A percentile compares a stretch with the other conserved stretches of the same genome.
Evolutionary conservation across 2,329 filamentous ascomycete genomes (phyloP).

Genomic region (Pleurostoma richardsiae): DNA sequence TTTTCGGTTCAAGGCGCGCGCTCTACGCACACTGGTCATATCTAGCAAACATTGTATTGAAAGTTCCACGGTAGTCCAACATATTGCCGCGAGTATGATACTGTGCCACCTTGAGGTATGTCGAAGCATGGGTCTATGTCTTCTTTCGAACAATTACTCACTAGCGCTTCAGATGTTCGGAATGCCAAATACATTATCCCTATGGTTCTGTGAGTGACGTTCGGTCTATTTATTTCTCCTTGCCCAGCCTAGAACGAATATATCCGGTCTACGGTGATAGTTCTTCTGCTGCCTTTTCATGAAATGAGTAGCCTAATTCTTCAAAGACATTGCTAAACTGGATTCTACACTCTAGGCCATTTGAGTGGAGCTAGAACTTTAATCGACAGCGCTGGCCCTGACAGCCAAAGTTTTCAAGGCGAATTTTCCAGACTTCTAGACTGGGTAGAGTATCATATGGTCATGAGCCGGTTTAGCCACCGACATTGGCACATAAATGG

Average conservation of each 20-base stretch:
- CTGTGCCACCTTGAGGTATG: conserved; percentile 15
- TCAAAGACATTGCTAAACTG: conserved; percentile 11
- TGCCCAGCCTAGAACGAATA: conserved; percentile 7
- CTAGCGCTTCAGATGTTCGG: conserved; percentile 12
- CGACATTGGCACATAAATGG: conserved; percentile 11
- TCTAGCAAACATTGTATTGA: conserved; percentile 10
- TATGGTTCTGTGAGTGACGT: conserved; percentile 14
- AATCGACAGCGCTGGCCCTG: conserved; percentile 10
- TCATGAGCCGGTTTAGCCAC: conserved; percentile 13
- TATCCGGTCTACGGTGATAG: conserved; percentile 1
- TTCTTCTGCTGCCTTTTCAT: conserved; percentile 2
- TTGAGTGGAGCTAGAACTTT: conserved; percentile 13
- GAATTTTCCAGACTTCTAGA: conserved; percentile 12
- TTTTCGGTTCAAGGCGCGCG: conserved; percentile 12
- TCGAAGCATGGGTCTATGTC: conserved; percentile 8
- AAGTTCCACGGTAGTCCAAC: conserved; percentile 11
- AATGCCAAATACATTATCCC: conserved; percentile 9
- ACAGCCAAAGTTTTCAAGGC: conserved; percentile 9
- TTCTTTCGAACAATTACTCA: conserved; percentile 9
- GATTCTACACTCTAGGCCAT: conserved; percentile 11
- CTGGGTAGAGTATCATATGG: conserved; percentile 15
- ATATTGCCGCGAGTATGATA: conserved; percentile 15
- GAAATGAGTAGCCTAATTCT: conserved; percentile 9
- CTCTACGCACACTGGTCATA: conserved; percentile 13
- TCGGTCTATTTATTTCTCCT: conserved; percentile 10